phyloP scores from a whole-genome alignment of 352 stramenopile genomes.

The Pythium chondricola region DNA sequence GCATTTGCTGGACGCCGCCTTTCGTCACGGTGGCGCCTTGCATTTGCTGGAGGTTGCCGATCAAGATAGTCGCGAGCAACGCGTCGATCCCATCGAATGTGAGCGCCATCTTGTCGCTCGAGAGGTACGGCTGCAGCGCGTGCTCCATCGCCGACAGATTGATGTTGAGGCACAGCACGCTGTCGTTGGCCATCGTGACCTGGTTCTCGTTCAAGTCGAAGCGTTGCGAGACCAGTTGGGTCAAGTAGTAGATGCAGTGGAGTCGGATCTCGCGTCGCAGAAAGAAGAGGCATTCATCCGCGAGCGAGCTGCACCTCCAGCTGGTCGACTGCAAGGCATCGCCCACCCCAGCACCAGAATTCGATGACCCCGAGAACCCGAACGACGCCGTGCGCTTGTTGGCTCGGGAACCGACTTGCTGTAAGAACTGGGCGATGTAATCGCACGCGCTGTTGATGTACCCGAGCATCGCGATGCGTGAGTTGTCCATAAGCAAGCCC shows the following conservation, averaged over 20 bases:
- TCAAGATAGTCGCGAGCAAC: conserved; percentile 54
- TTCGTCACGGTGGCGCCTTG: conserved; percentile 50
- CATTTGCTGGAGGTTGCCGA: conserved; percentile 63
- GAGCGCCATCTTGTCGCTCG: conserved; percentile 68
- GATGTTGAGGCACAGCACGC: conserved; percentile 65
- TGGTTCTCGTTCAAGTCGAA: conserved; percentile 54
- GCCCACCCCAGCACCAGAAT: background rate
- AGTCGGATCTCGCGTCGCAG: conserved; percentile 67
- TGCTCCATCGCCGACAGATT: conserved; percentile 73
- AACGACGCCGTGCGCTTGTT: conserved; percentile 13
- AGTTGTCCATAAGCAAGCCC: conserved; percentile 66
- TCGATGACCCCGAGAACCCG: background rate
- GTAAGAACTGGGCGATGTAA: conserved; percentile 55
- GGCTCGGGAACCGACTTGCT: conserved; percentile 11
- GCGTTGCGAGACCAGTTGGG: conserved; percentile 58
- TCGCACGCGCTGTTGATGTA: conserved; percentile 77
- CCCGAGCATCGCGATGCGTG: conserved; percentile 64
- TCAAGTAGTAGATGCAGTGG: conserved; percentile 75
- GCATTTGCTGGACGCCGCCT: conserved; percentile 72
- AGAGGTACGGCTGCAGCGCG: conserved; percentile 61
- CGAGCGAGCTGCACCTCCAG: conserved; percentile 63
- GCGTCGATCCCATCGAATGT: conserved; percentile 68
- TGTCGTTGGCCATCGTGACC: conserved; percentile 63
- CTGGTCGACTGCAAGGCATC: conserved; percentile 47
- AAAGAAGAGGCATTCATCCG: conserved; percentile 75